phyloP scores from a whole-genome alignment of 2,329 filamentous ascomycete species.

The Ophiosphaerella korrae region DNA sequence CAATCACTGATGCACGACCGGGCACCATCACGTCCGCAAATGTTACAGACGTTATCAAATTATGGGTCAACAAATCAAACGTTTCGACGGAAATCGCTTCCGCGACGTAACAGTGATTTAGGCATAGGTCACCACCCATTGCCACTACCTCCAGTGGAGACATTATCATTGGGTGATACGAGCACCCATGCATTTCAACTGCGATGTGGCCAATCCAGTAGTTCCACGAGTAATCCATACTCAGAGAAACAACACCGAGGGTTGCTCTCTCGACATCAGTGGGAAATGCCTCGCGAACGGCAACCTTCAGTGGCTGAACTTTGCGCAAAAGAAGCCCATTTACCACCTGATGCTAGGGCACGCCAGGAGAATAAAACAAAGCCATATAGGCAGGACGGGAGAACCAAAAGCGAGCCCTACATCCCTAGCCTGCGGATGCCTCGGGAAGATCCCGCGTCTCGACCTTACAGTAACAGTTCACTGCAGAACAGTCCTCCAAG shows the following conservation, averaged over 20 bases:
- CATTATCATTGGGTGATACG: not conserved
- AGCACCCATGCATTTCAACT: not conserved
- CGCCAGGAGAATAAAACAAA: too few relatives aligned
- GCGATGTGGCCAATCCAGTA: constrained; percentile 1
- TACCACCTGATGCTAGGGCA: too few relatives aligned
- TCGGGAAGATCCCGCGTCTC: not conserved
- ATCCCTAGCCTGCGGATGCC: not conserved
- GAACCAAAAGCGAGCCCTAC: too few relatives aligned
- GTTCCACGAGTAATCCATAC: not conserved
- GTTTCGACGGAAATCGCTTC: constrained; percentile 1
- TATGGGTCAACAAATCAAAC: not conserved
- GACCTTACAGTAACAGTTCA: not conserved
- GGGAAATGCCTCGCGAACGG: too few relatives aligned
- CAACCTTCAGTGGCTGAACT: too few relatives aligned
- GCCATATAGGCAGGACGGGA: too few relatives aligned
- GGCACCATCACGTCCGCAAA: constrained; percentile 19
- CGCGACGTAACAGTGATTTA: not conserved
- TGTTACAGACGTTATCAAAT: constrained; percentile 11
- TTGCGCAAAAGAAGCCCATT: too few relatives aligned
- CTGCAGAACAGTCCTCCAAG: not conserved
- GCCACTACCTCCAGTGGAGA: constrained; percentile 16
- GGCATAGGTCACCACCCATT: constrained; percentile 11
- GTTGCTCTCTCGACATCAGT: too few relatives aligned
- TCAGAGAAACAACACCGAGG: not conserved
- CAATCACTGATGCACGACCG: constrained; percentile 14